Evolutionary conservation across 2,329 filamentous ascomycete species (phyloP), one percentile per base, ranked within the genome.

Genomic region (Epichloe scottii): DNA sequence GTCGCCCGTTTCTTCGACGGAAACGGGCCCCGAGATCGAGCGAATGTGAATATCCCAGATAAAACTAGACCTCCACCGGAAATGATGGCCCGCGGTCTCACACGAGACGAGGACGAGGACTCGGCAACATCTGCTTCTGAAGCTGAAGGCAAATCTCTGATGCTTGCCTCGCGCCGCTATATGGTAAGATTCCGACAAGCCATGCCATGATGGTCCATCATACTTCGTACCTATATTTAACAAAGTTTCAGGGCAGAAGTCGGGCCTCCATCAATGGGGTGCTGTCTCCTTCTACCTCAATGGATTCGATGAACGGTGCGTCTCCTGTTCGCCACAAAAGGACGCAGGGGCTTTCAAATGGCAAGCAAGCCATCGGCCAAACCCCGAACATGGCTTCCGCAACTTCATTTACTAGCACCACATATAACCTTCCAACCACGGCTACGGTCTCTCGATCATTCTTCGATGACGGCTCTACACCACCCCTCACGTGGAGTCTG

Each of bases 21-120:
- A 98, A 68, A 85, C 78, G 51, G 91, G 91, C 93, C 93, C 2
- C 79, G 85, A 58, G 89, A 97, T 67, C 84, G 89, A 54, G 90
- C 85, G 70, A 91, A 95, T 64, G 84, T 94, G 55, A 84, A 81
- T 62, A 83, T 96, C 50, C 91, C 91, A 19, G 89, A 95, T 53
- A 87, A 89, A 65, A 94, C 91, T 12, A 81, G 90, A 53, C 89
- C 89, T 5, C 93, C 93, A 1, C 81, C 89, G 3, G 91, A 97
- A 68, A 77, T 96, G 73, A 89, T 95, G 81, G 89, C 89, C 41
- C 79, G 87, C 53, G 89, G 89, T 15, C 81, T 82, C 50, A 79
- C 84, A 57, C 83, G 88, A 58, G 87, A 93, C 54, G 91, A 96
- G 62, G 89, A 95, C 56, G 89, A 95, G 49, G 89, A 94, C 62